Evolutionary conservation across 176 grass and related monocot genomes (phyloP), one percentile per base, ranked within the genome.

Genomic region (Oryza meyeriana): DNA sequence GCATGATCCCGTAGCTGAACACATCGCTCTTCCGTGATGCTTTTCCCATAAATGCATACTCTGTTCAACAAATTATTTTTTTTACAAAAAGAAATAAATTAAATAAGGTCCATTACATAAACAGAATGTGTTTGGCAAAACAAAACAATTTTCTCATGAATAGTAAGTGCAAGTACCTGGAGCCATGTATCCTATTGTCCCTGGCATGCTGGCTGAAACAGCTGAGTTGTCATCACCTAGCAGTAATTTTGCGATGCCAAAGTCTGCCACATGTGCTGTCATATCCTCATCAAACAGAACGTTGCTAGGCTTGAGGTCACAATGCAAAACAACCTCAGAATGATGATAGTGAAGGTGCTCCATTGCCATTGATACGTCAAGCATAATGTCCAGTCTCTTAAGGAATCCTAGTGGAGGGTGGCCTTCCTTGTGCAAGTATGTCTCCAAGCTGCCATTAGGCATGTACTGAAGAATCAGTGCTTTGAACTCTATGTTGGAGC

Each of bases 1-100:
- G 33, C 35, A 89, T 58, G 68, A 89, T 85, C 13, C 82, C 77
- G 26, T 66, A 89, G 87, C 77, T 89, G 31, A 85, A 89, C 18
- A 89, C 52, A 24, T 81, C 87, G 3, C 77, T 83, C 50, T 48
- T 89, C 1, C 61, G 30, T 16, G 81, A 75, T 17, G 64, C 75
- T 45, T 57, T 75, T 2, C 34, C 58, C 8, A 55, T 78, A 17
- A 25, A 71, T 25, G 50, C 87, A 13, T 85, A 76, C 7, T 89
- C 87, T 89, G 55, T 52, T 3, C 18, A 57, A 6, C 0, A 41
- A 38, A 77, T 2, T 2, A 18, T 1, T 55, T 55, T 55, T 18
- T 55, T 47, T 17, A 17, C 45, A 17, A 17, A 55, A n/a, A 55
- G 5, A n/a, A 55, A 8, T 55, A 55, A 52, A 48, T 6, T 10